Conservation (phyloP, 257 asterid genomes). For the Solanum appendiculatum region DNA sequence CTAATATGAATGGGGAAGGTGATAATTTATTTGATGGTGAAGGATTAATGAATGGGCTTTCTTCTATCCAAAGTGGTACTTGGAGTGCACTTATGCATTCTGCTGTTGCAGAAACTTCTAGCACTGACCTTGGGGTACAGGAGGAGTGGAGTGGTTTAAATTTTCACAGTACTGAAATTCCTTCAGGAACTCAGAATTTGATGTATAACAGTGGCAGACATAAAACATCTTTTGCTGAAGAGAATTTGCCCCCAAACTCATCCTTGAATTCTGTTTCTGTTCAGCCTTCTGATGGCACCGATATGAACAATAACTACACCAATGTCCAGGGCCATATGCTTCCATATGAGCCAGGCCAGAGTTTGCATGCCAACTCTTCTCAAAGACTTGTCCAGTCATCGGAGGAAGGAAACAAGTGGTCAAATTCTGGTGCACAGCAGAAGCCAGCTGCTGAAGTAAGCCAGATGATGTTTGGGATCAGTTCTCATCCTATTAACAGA, state of each 20-base stretch:
- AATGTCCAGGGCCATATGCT: slow-evolving; percentile 23
- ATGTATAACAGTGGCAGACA: background rate
- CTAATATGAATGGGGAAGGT: slow-evolving; percentile 33
- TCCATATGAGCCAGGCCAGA: slow-evolving; percentile 22
- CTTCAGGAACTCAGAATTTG: background rate
- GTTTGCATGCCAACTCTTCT: background rate
- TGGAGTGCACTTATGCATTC: slow-evolving; percentile 99
- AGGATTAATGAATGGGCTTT: slow-evolving; percentile 29
- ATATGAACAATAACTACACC: slow-evolving; percentile 18
- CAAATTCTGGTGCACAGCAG: background rate
- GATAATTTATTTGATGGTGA: slow-evolving; percentile 30
- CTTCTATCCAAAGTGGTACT: slow-evolving; percentile 71
- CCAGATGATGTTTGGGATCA: slow-evolving; percentile 20
- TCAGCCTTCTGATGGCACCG: slow-evolving; percentile 11
- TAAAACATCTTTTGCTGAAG: slow-evolving; percentile 3
- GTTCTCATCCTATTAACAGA: slow-evolving; percentile 30
- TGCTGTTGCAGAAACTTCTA: slow-evolving; percentile 88
- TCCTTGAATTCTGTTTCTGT: slow-evolving; percentile 27
- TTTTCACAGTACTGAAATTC: slow-evolving; percentile 18
- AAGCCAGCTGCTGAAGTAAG: slow-evolving; percentile 23
- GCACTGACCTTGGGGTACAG: slow-evolving; percentile 40
- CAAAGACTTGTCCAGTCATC: slow-evolving; percentile 2
- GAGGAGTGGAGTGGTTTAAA: slow-evolving; percentile 54
- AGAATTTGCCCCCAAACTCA: slow-evolving; percentile 16
- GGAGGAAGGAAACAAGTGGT: slow-evolving; percentile 8